Evolutionary conservation across 331 rosid genomes (phyloP), one percentile per base, ranked within the genome.

Genomic region (Quercus phellos): DNA sequence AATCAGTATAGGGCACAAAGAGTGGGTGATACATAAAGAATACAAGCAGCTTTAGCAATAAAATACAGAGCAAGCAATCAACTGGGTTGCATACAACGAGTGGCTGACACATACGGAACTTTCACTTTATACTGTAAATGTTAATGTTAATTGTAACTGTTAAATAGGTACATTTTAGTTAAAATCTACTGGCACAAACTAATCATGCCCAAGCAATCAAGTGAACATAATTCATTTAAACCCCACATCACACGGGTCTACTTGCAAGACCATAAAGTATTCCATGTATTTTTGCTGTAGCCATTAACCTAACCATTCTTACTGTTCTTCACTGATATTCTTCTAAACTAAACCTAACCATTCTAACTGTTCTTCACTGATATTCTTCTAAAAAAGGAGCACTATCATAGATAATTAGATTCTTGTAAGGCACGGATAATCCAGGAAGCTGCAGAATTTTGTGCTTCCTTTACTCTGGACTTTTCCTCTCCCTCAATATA

Each of bases 361-460:
- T 30, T 32, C 22, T 17, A 4, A 32, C 19, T 30, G 24, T 42
- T 64, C 18, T 19, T 30, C 18, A 16, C 14, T 30, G 24, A 18
- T 6, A 64, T 5, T 66, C 3, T 66, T 32, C 50, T 34, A 16
- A 56, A 27, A 16, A 22, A 24, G 64, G 6, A 68, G 35, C 4
- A 30, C 38, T 38, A 32, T 84, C 80, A 90, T 19, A 87, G 24
- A 75, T 4, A 76, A n/a, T 76, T 75, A 6, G 74, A 55, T 73
- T 88, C 78, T 68, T 82, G 85, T 68, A 89, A 80, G 82, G 87
- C 87, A 2, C 70, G 61, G 61, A 92, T 78, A 84, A 89, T 77
- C 63, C 51, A 77, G n/a, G 94, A 92, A 59, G 97, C 96, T 30
- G 96, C 98, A 56, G 91, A 92, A 73, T 84, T 88, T 21, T 92